These are phyloP conservation scores for Diaporthe humulicola DNA, from an alignment of 2,329 filamentous ascomycete species.

Conservation along the genomic window DNA sequence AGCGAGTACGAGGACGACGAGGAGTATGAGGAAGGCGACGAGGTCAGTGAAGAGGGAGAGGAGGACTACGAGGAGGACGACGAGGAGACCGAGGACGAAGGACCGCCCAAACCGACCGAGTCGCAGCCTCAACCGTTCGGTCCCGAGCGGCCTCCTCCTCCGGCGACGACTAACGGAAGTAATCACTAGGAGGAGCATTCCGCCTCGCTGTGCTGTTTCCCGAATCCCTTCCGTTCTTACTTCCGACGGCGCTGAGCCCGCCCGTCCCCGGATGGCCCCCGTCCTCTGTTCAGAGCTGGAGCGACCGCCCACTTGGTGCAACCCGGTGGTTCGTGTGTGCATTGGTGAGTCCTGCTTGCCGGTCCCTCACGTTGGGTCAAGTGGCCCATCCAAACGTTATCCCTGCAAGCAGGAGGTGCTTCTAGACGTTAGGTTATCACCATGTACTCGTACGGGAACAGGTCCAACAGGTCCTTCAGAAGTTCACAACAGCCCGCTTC, in stretches of 20 bases:
- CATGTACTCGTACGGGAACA: constrained; percentile 8
- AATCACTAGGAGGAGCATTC: constrained; percentile 47
- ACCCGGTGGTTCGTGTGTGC: constrained; percentile 9
- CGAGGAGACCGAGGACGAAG: constrained; percentile 51
- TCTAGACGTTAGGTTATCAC: constrained; percentile 14
- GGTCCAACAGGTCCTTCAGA: constrained; percentile 17
- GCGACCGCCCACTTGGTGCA: constrained; percentile 7
- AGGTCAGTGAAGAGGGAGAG: constrained; percentile 75
- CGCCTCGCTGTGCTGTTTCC: constrained; percentile 29
- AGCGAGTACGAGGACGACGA: constrained; percentile 76
- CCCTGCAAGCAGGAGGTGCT: constrained; percentile 2
- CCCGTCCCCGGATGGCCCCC: constrained; percentile 3
- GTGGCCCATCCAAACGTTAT: constrained; percentile 15
- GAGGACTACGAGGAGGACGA: constrained; percentile 59
- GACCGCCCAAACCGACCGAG: constrained; percentile 50
- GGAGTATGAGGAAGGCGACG: constrained; percentile 72
- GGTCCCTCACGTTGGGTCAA: constrained; percentile 19
- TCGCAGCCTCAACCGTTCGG: constrained; percentile 59
- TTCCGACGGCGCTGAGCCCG: constrained; percentile 18
- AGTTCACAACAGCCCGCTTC: background rate
- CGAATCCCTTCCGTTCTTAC: background rate
- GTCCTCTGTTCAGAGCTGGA: constrained; percentile 24
- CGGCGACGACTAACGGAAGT: constrained; percentile 57
- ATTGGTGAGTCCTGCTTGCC: constrained; percentile 29
- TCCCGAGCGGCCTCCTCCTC: constrained; percentile 61